Evolutionary conservation across 148 eudicot species (phyloP).

Genomic region (Euryodendron excelsum): DNA sequence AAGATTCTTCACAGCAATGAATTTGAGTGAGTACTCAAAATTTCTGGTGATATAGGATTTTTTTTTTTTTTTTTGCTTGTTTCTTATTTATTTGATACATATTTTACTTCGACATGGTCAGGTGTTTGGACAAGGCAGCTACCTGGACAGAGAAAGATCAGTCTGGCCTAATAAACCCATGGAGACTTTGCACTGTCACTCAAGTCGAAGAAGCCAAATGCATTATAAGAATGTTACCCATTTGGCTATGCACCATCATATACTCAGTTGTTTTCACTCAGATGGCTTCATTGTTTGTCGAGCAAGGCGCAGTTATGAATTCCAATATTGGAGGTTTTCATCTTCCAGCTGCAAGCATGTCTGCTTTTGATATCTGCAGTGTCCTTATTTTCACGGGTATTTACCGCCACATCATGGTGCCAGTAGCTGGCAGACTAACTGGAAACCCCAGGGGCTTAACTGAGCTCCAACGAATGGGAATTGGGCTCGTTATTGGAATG

Average conservation of each 20-base stretch:
- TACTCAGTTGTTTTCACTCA: conserved; percentile 93
- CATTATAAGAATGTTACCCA: conserved; percentile 65
- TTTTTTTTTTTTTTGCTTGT: too few species aligned
- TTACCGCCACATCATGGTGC: conserved; percentile 59
- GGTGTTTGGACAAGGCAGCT: conserved; percentile 90
- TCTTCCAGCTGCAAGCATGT: conserved; percentile 92
- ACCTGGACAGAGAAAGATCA: conserved; percentile 42
- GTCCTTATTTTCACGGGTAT: conserved; percentile 71
- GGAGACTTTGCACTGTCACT: conserved; percentile 79
- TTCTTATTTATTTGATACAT: background rate
- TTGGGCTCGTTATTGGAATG: conserved; percentile 68
- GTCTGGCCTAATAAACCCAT: conserved; percentile 40
- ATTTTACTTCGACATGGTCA: conserved; percentile 9
- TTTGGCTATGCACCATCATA: conserved; percentile 90
- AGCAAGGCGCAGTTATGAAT: conserved; percentile 89
- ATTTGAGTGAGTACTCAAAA: conserved; percentile 36
- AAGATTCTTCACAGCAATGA: conserved; percentile 67
- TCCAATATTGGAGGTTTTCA: conserved; percentile 38
- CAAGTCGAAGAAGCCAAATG: conserved; percentile 98
- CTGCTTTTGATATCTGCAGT: conserved; percentile 67
- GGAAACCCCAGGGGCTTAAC: conserved; percentile 69
- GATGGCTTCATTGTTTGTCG: conserved; percentile 95
- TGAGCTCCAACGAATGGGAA: conserved; percentile 92
- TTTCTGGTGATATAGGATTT: too few species aligned
- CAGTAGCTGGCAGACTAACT: conserved; percentile 48